Conservation (phyloP, 192 early-diverging fungal species). For the Chytriomyces sp. region DNA sequence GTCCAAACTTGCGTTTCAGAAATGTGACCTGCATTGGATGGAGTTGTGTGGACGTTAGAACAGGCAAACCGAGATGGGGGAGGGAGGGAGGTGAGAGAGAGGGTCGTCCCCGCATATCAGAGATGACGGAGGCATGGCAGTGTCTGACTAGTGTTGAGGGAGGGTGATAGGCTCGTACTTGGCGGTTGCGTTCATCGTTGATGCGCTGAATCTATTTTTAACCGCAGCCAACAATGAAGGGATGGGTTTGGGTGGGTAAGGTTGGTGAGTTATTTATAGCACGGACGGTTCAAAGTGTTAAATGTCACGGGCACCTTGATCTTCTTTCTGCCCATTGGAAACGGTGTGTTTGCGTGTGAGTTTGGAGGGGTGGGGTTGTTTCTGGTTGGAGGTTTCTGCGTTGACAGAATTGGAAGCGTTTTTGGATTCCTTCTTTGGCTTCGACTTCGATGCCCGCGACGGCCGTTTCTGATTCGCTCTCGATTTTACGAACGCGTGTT, state of each 20-base stretch:
- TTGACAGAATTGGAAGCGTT: too few species aligned
- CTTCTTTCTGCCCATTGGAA: slow-evolving; percentile 88
- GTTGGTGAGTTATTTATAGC: too few species aligned
- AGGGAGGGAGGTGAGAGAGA: too few species aligned
- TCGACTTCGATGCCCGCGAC: too few species aligned
- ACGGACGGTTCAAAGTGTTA: too few species aligned
- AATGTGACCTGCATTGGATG: slow-evolving; percentile 76
- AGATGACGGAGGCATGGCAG: not conserved
- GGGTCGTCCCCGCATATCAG: too few species aligned
- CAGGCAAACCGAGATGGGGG: not conserved
- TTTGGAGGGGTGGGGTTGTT: too few species aligned
- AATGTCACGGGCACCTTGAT: slow-evolving; percentile 60
- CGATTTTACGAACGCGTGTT: too few species aligned
- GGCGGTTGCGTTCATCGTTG: slow-evolving; percentile 87
- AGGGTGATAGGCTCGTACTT: slow-evolving; percentile 57
- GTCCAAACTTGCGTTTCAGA: slow-evolving; percentile 89
- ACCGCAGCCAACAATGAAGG: not conserved
- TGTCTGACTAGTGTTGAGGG: not conserved
- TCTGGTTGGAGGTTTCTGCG: too few species aligned
- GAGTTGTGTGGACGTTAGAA: not conserved
- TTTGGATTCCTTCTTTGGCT: too few species aligned
- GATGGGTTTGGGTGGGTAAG: too few species aligned
- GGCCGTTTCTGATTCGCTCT: too few species aligned
- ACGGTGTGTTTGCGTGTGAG: not conserved
- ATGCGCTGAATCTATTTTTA: slow-evolving; percentile 74